A percentile compares a stretch with the other conserved stretches of the same genome.
Conservation (phyloP, 73 alveolate genomes). For the Stentor coeruleus region DNA sequence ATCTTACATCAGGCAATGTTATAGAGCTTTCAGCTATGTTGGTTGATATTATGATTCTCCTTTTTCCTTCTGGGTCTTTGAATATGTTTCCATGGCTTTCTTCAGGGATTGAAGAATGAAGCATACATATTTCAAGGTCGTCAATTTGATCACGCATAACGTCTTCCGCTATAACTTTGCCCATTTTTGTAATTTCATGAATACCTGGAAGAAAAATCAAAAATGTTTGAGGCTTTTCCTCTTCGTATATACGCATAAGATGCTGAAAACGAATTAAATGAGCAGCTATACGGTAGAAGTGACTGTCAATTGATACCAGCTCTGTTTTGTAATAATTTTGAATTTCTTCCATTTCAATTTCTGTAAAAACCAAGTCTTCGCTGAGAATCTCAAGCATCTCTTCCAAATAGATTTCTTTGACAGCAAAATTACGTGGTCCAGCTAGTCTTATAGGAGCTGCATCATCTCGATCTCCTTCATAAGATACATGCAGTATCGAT, state of each 20-base stretch:
- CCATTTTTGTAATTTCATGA: slow-evolving; percentile 54
- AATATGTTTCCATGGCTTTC: slow-evolving; percentile 19
- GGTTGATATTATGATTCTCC: slow-evolving; percentile 92
- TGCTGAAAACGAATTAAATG: background rate
- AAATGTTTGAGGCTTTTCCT: slow-evolving; percentile 43
- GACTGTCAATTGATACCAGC: background rate
- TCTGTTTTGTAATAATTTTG: background rate
- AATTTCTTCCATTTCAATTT: background rate
- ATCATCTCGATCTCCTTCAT: slow-evolving; percentile 14
- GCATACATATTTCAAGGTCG: slow-evolving; percentile 20
- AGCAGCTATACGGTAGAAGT: slow-evolving; percentile 24
- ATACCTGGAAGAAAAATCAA: slow-evolving; percentile 87
- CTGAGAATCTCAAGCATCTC: slow-evolving; percentile 9
- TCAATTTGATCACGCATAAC: slow-evolving; percentile 8
- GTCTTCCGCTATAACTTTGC: slow-evolving; percentile 20
- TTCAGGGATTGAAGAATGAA: slow-evolving; percentile 30
- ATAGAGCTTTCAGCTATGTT: slow-evolving; percentile 98
- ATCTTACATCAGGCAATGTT: slow-evolving; percentile 91
- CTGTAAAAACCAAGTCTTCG: background rate
- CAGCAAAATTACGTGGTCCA: slow-evolving; percentile 30
- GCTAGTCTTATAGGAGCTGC: slow-evolving; percentile 22
- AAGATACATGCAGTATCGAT: background rate
- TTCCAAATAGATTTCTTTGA: slow-evolving; percentile 27
- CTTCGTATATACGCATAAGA: slow-evolving; percentile 32
- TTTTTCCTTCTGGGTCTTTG: slow-evolving; percentile 40